phyloP scores from a whole-genome alignment of 306 rosid species.

The Pyrus communis region DNA sequence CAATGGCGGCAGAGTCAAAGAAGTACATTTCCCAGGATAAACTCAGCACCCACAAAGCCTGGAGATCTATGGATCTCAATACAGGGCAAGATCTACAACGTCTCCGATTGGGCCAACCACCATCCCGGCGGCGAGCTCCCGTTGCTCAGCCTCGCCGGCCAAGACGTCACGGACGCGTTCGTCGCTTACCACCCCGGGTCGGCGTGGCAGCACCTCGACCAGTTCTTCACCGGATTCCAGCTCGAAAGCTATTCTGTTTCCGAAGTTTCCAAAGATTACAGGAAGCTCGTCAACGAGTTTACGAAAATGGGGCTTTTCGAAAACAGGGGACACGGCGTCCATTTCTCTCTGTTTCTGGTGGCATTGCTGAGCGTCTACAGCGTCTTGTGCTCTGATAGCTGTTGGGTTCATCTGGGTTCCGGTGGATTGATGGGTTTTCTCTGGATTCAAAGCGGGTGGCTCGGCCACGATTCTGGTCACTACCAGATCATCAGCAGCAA shows the following conservation, averaged over 20 bases:
- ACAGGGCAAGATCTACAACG: slow-evolving; percentile 65
- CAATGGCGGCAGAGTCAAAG: slow-evolving; percentile 28
- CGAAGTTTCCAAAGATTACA: slow-evolving; percentile 5
- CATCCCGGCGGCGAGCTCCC: slow-evolving; percentile 68
- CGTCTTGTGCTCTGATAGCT: slow-evolving; percentile 26
- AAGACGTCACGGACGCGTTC: slow-evolving; percentile 72
- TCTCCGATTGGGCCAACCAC: slow-evolving; percentile 40
- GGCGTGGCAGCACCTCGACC: slow-evolving; percentile 52
- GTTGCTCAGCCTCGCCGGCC: slow-evolving; percentile 50
- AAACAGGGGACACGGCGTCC: slow-evolving; percentile 44
- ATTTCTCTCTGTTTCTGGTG: slow-evolving; percentile 23
- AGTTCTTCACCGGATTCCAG: slow-evolving; percentile 52
- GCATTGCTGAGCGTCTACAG: slow-evolving; percentile 46
- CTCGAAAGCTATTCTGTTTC: slow-evolving; percentile 43
- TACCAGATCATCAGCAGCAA: slow-evolving; percentile 38
- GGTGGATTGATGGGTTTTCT: slow-evolving; percentile 40
- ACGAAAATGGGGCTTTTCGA: slow-evolving; percentile 47
- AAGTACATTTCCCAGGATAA: slow-evolving; percentile 47
- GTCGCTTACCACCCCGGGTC: slow-evolving; percentile 67
- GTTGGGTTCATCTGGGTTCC: slow-evolving; percentile 46
- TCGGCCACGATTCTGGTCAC: slow-evolving; percentile 76
- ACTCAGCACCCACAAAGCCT: slow-evolving; percentile 30
- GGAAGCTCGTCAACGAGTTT: too few relatives aligned
- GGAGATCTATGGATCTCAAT: slow-evolving; percentile 73
- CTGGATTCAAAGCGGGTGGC: slow-evolving; percentile 73